phyloP scores from a whole-genome alignment of 257 asterid genomes.

The Nicotiana otophora region DNA sequence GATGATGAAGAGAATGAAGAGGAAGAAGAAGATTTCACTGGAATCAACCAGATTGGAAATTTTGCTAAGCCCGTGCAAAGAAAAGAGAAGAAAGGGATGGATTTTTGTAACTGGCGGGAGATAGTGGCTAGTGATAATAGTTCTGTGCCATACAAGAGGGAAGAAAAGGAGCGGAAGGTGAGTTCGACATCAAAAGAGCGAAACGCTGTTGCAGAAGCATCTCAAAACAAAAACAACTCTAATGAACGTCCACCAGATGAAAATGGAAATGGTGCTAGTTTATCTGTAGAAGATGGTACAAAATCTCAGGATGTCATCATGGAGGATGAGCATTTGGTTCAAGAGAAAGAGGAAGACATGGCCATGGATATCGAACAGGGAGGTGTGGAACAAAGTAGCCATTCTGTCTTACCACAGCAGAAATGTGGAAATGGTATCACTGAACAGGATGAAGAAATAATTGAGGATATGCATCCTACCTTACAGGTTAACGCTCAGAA shows the following conservation, averaged over 20 bases:
- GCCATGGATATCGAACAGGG: slow-evolving; percentile 17
- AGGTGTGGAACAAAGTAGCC: neutral
- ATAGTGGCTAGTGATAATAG: slow-evolving; percentile 26
- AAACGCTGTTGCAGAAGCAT: slow-evolving; percentile 8
- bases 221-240: slow-evolving; percentile 20
- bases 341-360: slow-evolving; percentile 15
- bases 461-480: slow-evolving; percentile 14
- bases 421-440: neutral
- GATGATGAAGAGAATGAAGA: slow-evolving; percentile 31
- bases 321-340: slow-evolving; percentile 14
- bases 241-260: slow-evolving; percentile 9
- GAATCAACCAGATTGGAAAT: slow-evolving; percentile 33
- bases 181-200: slow-evolving; percentile 16
- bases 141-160: slow-evolving; percentile 13
- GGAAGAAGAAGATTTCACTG: slow-evolving; percentile 38
- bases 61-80: slow-evolving; percentile 57
- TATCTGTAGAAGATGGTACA: slow-evolving; percentile 13
- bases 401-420: neutral
- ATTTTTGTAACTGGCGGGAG: slow-evolving; percentile 54
- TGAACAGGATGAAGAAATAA: neutral
- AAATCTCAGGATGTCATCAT: slow-evolving; percentile 12
- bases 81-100: slow-evolving; percentile 60
- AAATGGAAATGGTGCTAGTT: slow-evolving; percentile 10
- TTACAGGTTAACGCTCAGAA: slow-evolving; percentile 21
- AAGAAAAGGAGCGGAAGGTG: slow-evolving; percentile 14